A percentile compares a stretch with the other conserved stretches of the same genome.
These are phyloP conservation scores for Colletotrichum sp. DNA, from an alignment of 2,329 filamentous ascomycete genomes.

Conservation along the genomic window DNA sequence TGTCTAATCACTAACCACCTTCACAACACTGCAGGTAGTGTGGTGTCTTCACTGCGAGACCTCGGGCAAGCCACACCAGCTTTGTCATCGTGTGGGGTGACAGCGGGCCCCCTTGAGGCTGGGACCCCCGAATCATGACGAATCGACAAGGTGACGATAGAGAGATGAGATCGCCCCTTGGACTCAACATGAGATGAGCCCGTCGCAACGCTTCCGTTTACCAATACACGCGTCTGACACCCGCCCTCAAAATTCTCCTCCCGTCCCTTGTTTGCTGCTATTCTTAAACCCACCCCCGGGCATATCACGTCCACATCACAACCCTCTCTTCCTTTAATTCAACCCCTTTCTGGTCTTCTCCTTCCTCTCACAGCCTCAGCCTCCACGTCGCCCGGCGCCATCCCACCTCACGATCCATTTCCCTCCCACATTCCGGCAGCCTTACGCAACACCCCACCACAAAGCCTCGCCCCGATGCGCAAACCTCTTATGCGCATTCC, in stretches of 20 bases:
- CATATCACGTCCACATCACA: background rate
- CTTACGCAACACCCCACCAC: slow-evolving; percentile 3
- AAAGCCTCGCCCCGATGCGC: slow-evolving; percentile 52
- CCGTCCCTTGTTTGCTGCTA: slow-evolving; percentile 4
- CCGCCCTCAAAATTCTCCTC: background rate
- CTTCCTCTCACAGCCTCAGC: slow-evolving; percentile 8
- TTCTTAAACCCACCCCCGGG: background rate
- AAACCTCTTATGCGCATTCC: slow-evolving; percentile 86
- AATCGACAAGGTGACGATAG: background rate
- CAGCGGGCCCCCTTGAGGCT: background rate
- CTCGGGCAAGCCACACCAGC: slow-evolving; percentile 6
- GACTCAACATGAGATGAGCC: slow-evolving; percentile 9
- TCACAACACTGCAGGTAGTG: no score
- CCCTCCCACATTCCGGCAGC: slow-evolving; percentile 15
- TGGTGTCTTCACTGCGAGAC: background rate
- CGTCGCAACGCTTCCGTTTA: slow-evolving; percentile 3
- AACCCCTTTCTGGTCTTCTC: background rate
- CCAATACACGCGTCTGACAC: background rate
- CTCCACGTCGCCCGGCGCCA: background rate
- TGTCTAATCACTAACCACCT: background rate
- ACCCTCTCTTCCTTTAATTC: background rate
- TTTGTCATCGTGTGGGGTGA: slow-evolving; percentile 6
- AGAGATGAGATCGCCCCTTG: slow-evolving; percentile 2
- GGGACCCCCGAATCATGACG: slow-evolving; percentile 14
- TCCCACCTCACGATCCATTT: background rate